Evolutionary conservation across 169 alveolate species (phyloP), one percentile per base, ranked within the genome.

Genomic region (Eimeria acervulina): DNA sequence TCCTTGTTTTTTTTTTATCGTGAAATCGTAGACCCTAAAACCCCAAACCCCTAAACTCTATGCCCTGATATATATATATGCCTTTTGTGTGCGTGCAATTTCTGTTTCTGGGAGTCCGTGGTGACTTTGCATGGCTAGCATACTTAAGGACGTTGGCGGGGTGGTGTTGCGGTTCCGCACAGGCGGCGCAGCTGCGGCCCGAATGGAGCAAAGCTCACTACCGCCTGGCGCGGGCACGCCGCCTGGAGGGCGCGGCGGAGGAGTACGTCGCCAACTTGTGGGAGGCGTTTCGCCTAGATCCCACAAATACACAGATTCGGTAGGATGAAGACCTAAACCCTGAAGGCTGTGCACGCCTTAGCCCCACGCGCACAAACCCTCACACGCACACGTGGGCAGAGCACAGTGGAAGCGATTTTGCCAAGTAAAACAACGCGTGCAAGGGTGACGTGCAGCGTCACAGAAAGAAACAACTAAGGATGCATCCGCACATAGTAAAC

Each of bases 161-260:
- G 59, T 17, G 15, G 59, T 51, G 59, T 10, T 70, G 83, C 40
- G 38, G 83, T 42, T 36, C 8, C 44, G 66, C 59, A 51, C 92
- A 84, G 92, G 92, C 92, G 17, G 66, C 55, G 33, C 92, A 84
- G 92, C 52, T 84, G 78, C 92, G 92, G 31, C 92, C 92, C 72
- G 92, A 84, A 51, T 84, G 92, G 92, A 84, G 92, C 92, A 84
- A 84, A 55, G 92, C 92, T 8, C 92, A 84, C 21, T 84, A 84
- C 28, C 92, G 92, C 17, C 74, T 84, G 38, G 92, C 92, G 31
- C 76, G 92, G 17, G 92, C 92, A 8, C 92, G 66, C 52, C 92
- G 92, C 55, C 92, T 84, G 19, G 26, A 38, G 36, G 92, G 92
- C 21, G 47, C 51, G 44, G 55, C 78, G 40, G 92, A 84, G 66